A percentile compares a stretch with the other conserved stretches of the same genome.
Evolutionary conservation across 2,329 filamentous ascomycete species (phyloP).

Genomic region (Camptophora hylomeconis): DNA sequence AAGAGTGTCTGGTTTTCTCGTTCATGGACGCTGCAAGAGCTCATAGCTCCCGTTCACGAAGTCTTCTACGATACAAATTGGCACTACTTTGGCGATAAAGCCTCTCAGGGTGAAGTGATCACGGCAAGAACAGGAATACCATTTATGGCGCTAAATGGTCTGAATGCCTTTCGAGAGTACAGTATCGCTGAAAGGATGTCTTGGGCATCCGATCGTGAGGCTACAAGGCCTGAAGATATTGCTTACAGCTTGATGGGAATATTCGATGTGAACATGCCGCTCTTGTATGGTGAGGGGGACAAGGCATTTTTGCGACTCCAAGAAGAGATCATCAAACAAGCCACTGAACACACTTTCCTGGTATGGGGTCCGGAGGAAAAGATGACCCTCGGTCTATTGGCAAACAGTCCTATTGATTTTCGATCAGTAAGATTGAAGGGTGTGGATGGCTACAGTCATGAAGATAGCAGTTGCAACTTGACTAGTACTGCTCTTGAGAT

Average conservation of each 20-base stretch:
- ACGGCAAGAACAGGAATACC: slow-evolving; percentile 17
- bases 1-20: slow-evolving; percentile 8
- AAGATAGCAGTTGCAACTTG: too few relatives aligned
- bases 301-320: slow-evolving; percentile 8
- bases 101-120: slow-evolving; percentile 14
- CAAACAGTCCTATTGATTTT: too few relatives aligned
- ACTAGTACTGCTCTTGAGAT: too few relatives aligned
- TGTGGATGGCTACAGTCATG: too few relatives aligned
- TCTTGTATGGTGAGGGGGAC: slow-evolving; percentile 20
- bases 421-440: too few relatives aligned
- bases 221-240: slow-evolving; percentile 18
- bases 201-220: slow-evolving; percentile 14
- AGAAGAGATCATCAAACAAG: slow-evolving; percentile 9
- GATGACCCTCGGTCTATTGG: too few relatives aligned
- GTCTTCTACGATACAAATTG: slow-evolving; percentile 19
- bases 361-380: too few relatives aligned
- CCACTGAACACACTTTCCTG: not conserved
- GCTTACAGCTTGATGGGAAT: slow-evolving; percentile 21
- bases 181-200: slow-evolving; percentile 16
- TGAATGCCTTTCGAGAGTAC: slow-evolving; percentile 9
- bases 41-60: slow-evolving; percentile 10
- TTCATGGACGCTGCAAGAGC: slow-evolving; percentile 9
- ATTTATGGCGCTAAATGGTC: slow-evolving; percentile 10
- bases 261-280: slow-evolving; percentile 20
- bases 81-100: slow-evolving; percentile 17